Evolutionary conservation across 2,329 filamentous ascomycete genomes (phyloP), one percentile per base, ranked within the genome.

Genomic region (Clonostachys solani): DNA sequence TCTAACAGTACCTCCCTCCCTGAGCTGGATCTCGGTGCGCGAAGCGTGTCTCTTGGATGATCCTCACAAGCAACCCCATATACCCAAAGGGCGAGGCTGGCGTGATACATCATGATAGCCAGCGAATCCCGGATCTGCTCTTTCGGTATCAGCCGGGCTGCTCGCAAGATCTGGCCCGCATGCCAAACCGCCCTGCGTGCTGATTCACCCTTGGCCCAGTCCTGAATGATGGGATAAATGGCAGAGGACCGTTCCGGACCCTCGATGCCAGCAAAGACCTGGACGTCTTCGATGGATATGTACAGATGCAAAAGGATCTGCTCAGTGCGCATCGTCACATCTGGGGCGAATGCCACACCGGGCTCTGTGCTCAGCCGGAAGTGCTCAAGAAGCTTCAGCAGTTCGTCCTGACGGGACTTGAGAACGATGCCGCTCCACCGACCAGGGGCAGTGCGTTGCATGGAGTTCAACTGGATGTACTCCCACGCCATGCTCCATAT

Each of bases 261-360:
- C 17, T 69, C 63, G 42, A 70, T 70, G 5, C 69, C 70, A 1
- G 70, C 69, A 18, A 72, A 69, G 2, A 68, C 58, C 12, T 73
- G 68, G 0, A 73, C 57, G 6, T 69, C 64, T 29, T 72, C 70
- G 1, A 73, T 60, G 0, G 70, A 69, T 47, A 68, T 64, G 33
- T 71, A 57, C 1, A 73, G 55, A 7, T 68, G 63, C 35, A 71
- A 56, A 0, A 61, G 56, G 5, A 61, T 56, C 3, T 62, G 54
- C 40, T 71, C 63, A 1, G 64, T 56, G 0, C 64, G 48, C 33
- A 72, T 56, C 2, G 54, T 52, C 1, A 64, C 57, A 36, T 67
- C 60, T 0, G 45, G 44, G 45, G 43, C 23, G 23, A 10, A 29
- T 29, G 23, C 23, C 23, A 29, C 23, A 61, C 47, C 40, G 55